Evolutionary conservation across 1,284 basidiomycete species (phyloP).

Genomic region (Microbotryum intermedium): DNA sequence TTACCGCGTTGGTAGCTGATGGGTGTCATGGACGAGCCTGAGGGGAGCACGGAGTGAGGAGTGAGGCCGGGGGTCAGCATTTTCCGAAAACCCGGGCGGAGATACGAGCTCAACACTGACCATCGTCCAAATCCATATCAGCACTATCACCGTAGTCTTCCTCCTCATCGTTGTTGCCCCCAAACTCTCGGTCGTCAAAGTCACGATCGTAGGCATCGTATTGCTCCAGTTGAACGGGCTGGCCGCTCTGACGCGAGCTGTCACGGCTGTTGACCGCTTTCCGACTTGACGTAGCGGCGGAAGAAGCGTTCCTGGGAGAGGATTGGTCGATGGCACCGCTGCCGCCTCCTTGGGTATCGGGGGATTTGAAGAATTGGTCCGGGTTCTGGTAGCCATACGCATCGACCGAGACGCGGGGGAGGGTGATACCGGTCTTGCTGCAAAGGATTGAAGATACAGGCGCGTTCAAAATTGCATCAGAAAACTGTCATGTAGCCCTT

Average conservation of each 20-base stretch:
- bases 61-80: not conserved
- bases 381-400: constrained; percentile 80
- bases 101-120: constrained; percentile 38
- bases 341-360: not conserved
- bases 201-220: no score
- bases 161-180: constrained; percentile 3
- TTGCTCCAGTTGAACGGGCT: no score
- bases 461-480: no score
- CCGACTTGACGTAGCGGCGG: no score
- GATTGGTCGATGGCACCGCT: no score
- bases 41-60: not conserved
- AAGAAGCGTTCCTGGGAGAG: no score
- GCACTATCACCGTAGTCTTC: constrained; percentile 40
- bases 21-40: constrained; percentile 9
- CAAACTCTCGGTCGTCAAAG: no score
- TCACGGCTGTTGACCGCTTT: no score
- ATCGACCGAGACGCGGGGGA: constrained; percentile 39
- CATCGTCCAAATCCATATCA: constrained; percentile 50
- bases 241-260: no score
- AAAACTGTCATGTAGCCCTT: no score
- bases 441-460: not conserved
- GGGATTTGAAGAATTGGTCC: constrained; percentile 54
- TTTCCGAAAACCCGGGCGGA: no score
- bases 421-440: constrained; percentile 33
- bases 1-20: constrained; percentile 6